phyloP scores from a whole-genome alignment of 192 early-diverging fungal species.

The Jimgerdemannia flammicorona region DNA sequence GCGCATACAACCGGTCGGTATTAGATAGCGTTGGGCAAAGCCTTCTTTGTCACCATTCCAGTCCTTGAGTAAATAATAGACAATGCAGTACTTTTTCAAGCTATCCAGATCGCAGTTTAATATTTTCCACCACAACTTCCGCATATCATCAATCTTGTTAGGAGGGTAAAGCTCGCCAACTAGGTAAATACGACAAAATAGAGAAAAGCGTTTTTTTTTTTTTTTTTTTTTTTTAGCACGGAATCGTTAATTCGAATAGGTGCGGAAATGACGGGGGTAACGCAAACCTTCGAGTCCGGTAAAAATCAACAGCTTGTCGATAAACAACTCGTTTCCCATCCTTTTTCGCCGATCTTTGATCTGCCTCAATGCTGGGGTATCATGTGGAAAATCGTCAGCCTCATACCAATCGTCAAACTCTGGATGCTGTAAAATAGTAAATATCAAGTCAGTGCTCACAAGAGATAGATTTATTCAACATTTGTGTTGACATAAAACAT shows the following conservation, averaged over 20 bases:
- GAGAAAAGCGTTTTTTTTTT: not conserved
- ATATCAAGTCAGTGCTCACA: not conserved
- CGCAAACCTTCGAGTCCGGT: constrained; percentile 5
- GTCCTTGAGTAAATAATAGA: constrained; percentile 11
- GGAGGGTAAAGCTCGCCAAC: constrained; percentile 6
- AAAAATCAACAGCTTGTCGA: constrained; percentile 10
- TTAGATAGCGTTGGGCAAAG: constrained; percentile 6
- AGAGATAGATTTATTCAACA: not conserved
- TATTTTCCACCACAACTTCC: constrained; percentile 1
- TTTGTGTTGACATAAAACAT: not conserved
- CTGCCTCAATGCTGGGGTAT: not conserved
- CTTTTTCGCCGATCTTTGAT: constrained; percentile 9
- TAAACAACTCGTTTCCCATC: constrained; percentile 6
- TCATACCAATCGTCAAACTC: not conserved
- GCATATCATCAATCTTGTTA: not conserved
- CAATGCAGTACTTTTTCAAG: constrained; percentile 7
- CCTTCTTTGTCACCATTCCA: constrained; percentile 4
- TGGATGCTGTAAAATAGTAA: not conserved
- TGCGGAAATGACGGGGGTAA: too few species aligned
- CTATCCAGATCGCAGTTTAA: constrained; percentile 9
- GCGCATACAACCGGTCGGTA: constrained; percentile 1
- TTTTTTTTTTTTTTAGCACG: not conserved
- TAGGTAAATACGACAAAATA: not conserved
- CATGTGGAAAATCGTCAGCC: constrained; percentile 1
- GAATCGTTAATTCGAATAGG: too few species aligned